phyloP scores from a whole-genome alignment of 805 yeast species.

The Candida manassasensis region DNA sequence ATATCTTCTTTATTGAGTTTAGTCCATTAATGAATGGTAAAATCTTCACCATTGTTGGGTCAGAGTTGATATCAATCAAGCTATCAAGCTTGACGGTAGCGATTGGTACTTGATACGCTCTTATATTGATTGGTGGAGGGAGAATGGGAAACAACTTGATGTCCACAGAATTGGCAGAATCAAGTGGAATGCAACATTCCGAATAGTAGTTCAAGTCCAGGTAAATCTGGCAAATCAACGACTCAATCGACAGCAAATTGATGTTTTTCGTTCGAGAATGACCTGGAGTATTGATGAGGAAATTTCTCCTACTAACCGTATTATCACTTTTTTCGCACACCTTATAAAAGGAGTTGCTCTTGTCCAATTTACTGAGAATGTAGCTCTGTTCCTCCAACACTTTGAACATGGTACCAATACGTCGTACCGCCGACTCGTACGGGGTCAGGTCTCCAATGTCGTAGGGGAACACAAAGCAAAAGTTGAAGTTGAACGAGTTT shows the following conservation, averaged over 20 bases:
- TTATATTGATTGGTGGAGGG: slow-evolving; percentile 71
- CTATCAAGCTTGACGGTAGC: slow-evolving; percentile 72
- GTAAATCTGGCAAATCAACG: slow-evolving; percentile 81
- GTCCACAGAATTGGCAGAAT: slow-evolving; percentile 83
- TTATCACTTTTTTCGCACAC: slow-evolving; percentile 11
- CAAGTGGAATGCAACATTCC: slow-evolving; percentile 92
- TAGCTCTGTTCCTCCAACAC: slow-evolving; percentile 88
- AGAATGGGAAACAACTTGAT: slow-evolving; percentile 90
- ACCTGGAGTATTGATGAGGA: slow-evolving; percentile 10
- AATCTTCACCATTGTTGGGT: slow-evolving; percentile 89
- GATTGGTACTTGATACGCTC: slow-evolving; percentile 85
- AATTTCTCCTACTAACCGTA: neutral
- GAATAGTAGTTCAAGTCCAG: slow-evolving; percentile 94
- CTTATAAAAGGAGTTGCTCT: slow-evolving; percentile 38
- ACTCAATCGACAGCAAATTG: slow-evolving; percentile 49
- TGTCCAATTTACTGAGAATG: slow-evolving; percentile 53
- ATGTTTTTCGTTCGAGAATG: slow-evolving; percentile 23
- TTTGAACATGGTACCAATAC: slow-evolving; percentile 84
- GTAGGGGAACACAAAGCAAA: slow-evolving; percentile 86
- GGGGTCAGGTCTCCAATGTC: slow-evolving; percentile 70
- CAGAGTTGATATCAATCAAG: slow-evolving; percentile 90
- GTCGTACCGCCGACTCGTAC: slow-evolving; percentile 76
- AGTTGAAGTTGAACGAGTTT: slow-evolving; percentile 88
- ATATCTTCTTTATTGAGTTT: slow-evolving; percentile 72
- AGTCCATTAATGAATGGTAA: slow-evolving; percentile 85